Conservation (phyloP, 768 basidiomycete genomes). For the Leucosporidium creatinivorum region DNA sequence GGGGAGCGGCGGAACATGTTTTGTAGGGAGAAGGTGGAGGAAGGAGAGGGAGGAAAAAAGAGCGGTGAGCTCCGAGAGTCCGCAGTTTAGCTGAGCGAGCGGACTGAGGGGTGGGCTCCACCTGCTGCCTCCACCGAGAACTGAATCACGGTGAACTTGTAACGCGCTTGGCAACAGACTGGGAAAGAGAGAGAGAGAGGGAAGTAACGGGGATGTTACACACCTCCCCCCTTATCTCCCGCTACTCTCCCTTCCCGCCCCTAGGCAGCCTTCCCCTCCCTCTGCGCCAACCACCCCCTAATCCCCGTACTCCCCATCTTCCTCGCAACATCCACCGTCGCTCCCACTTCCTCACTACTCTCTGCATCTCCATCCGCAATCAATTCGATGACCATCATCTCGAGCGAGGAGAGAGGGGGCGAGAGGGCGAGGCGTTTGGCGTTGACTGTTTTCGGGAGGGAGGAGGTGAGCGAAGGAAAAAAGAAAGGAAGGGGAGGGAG, state of each 20-base stretch:
- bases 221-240: no score
- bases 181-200: no score
- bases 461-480: background rate
- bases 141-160: no score
- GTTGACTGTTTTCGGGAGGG: conserved; percentile 51
- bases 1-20: no score
- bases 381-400: conserved; percentile 76
- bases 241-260: background rate
- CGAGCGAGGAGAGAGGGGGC: conserved; percentile 43
- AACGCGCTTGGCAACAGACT: no score
- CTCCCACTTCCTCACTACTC: conserved; percentile 30
- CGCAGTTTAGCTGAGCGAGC: no score
- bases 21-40: no score
- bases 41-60: no score
- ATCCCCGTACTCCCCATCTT: conserved; percentile 97
- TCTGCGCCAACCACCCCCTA: conserved; percentile 66
- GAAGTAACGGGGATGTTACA: no score
- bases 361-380: background rate
- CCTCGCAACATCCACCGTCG: conserved; percentile 63
- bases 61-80: no score
- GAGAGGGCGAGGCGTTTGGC: conserved; percentile 54
- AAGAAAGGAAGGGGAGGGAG: conserved; percentile 1
- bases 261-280: background rate
- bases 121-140: no score
- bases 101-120: no score